Conservation (phyloP, 345 rosid species). For the Garcia nutans region DNA sequence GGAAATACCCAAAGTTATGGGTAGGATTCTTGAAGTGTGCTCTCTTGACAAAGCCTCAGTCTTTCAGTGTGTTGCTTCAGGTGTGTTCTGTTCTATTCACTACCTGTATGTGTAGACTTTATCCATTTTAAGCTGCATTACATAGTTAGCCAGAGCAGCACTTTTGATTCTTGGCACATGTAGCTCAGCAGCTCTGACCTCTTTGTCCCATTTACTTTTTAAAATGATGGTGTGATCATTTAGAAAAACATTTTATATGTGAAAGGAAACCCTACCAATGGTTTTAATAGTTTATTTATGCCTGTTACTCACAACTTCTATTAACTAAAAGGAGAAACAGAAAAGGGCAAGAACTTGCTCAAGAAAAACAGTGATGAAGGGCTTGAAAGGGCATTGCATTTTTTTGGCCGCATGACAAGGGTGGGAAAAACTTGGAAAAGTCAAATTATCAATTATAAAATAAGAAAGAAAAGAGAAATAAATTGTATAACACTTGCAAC, state of each 20-base stretch:
- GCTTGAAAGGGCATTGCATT: no score
- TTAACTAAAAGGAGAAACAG: no score
- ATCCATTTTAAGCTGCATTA: not conserved
- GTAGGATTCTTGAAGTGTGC: conserved; percentile 98
- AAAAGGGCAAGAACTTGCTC: no score
- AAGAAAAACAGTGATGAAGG: no score
- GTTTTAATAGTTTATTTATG: not conserved
- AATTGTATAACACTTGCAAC: not conserved
- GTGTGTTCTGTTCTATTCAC: conserved; percentile 32
- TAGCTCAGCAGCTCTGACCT: not conserved
- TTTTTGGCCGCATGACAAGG: no score
- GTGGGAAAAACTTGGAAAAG: not conserved
- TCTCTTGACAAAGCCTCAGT: conserved; percentile 78
- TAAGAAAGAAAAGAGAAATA: not conserved
- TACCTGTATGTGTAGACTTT: not conserved
- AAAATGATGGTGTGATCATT: not conserved
- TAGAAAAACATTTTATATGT: not conserved
- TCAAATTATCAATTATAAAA: not conserved
- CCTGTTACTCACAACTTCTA: no score
- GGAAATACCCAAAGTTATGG: conserved; percentile 98
- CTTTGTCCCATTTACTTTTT: not conserved
- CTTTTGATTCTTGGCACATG: not conserved
- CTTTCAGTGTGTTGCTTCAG: conserved; percentile 90
- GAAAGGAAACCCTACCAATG: not conserved
- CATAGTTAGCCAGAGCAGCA: not conserved